Conservation (phyloP, 805 yeast genomes). For the Candida ortonii region DNA sequence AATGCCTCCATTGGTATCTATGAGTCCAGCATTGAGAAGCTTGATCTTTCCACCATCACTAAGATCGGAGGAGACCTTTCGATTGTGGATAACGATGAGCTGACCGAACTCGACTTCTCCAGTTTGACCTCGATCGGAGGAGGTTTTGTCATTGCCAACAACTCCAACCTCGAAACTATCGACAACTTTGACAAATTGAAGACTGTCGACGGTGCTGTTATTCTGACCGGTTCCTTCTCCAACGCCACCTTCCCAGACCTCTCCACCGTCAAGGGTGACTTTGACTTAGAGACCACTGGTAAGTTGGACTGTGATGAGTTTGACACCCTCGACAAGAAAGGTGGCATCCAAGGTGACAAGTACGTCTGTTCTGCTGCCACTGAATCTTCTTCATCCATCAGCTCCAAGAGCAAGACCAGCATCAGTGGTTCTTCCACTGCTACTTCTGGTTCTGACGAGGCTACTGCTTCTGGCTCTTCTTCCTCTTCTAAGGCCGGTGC, state of each 20-base stretch:
- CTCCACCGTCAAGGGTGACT: constrained; percentile 88
- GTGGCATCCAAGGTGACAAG: constrained; percentile 91
- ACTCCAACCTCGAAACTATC: constrained; percentile 64
- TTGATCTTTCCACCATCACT: constrained; percentile 54
- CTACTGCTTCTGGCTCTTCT: constrained; percentile 23
- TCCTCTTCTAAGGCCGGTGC: constrained; percentile 31
- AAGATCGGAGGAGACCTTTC: constrained; percentile 79
- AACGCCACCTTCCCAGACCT: constrained; percentile 74
- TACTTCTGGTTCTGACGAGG: constrained; percentile 25
- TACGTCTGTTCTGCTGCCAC: constrained; percentile 64
- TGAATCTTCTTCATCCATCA: constrained; percentile 42
- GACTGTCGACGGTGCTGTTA: constrained; percentile 85
- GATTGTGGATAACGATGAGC: constrained; percentile 67
- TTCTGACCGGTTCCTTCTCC: constrained; percentile 74
- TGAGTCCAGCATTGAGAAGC: constrained; percentile 59
- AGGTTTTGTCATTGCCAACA: constrained; percentile 88
- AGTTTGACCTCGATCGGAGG: constrained; percentile 78
- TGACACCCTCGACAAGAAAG: constrained; percentile 66
- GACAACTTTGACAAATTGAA: constrained; percentile 71
- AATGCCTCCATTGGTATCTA: constrained; percentile 82
- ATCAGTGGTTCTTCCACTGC: constrained; percentile 23
- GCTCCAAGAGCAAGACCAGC: constrained; percentile 26
- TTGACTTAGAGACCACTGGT: constrained; percentile 69
- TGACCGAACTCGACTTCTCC: constrained; percentile 66
- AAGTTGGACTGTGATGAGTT: constrained; percentile 80